These are phyloP conservation scores for Eurotiales sp. DNA, from an alignment of 2,329 filamentous ascomycete genomes.

Conservation along the genomic window DNA sequence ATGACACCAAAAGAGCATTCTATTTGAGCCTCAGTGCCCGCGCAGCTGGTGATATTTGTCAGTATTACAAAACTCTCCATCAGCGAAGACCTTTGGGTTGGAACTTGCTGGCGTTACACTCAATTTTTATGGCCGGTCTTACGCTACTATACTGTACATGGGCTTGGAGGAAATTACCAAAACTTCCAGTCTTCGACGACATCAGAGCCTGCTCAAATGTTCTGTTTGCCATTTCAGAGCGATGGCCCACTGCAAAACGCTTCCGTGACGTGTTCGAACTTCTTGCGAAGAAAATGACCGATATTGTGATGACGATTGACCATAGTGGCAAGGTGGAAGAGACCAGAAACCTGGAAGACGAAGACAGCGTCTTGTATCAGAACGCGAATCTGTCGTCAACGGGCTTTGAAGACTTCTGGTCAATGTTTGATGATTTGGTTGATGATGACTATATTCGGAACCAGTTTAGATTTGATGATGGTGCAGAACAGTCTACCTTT, in stretches of 20 bases:
- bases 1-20: background rate
- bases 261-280: background rate
- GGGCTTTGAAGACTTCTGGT: background rate
- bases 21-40: background rate
- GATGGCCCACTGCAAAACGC: background rate
- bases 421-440: background rate
- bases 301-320: background rate
- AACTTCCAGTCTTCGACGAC: background rate
- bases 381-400: background rate
- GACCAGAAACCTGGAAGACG: background rate
- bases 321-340: no score
- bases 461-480: background rate
- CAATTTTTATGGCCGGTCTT: constrained; percentile 1
- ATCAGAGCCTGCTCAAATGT: constrained; percentile 1
- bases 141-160: constrained; percentile 1
- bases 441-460: background rate
- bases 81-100: background rate
- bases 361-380: background rate
- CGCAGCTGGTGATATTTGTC: constrained; percentile 1
- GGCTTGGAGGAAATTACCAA: background rate
- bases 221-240: background rate
- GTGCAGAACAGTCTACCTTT: background rate
- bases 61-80: background rate
- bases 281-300: background rate
- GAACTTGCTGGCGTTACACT: background rate